A percentile compares a stretch with the other conserved stretches of the same genome.
phyloP scores from a whole-genome alignment of 345 rosid species.

The Rubroshorea leprosula region DNA sequence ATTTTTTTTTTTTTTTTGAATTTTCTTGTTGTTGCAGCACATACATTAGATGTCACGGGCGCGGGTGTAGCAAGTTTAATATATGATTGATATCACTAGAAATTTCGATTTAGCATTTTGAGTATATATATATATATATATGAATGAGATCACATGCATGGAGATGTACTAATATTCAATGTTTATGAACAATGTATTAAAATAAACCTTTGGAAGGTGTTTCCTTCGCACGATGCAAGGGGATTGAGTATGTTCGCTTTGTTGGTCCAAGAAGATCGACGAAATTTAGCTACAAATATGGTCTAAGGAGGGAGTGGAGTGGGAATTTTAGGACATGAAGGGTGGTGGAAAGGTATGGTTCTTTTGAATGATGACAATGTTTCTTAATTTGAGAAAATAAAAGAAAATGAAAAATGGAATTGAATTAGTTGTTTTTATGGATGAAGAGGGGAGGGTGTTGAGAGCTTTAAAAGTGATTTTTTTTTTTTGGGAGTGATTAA shows the following conservation, averaged over 20 bases:
- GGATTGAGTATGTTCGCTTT: background rate
- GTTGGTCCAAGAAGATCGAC: background rate
- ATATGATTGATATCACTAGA: no score
- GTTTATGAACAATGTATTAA: no score
- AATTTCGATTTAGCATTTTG: background rate
- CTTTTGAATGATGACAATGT: background rate
- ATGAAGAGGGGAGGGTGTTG: conserved; percentile 25
- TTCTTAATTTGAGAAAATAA: no score
- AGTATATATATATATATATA: background rate
- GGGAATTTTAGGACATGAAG: conserved; percentile 12
- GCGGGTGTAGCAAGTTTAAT: no score
- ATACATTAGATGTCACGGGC: no score
- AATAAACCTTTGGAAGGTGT: background rate
- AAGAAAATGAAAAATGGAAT: no score
- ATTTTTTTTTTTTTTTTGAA: background rate
- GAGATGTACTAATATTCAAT: background rate
- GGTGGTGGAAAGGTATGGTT: conserved; percentile 1
- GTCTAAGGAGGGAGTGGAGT: background rate
- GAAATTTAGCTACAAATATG: no score
- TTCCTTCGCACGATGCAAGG: background rate
- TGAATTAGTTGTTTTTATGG: conserved; percentile 17
- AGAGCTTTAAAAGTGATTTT: conserved; percentile 37
- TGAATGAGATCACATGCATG: background rate
- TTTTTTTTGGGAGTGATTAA: conserved; percentile 13
- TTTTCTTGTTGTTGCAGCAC: no score